A percentile compares a stretch with the other conserved stretches of the same genome.
Conservation (phyloP, 2,329 filamentous ascomycete species). For the Apiospora sp. region DNA sequence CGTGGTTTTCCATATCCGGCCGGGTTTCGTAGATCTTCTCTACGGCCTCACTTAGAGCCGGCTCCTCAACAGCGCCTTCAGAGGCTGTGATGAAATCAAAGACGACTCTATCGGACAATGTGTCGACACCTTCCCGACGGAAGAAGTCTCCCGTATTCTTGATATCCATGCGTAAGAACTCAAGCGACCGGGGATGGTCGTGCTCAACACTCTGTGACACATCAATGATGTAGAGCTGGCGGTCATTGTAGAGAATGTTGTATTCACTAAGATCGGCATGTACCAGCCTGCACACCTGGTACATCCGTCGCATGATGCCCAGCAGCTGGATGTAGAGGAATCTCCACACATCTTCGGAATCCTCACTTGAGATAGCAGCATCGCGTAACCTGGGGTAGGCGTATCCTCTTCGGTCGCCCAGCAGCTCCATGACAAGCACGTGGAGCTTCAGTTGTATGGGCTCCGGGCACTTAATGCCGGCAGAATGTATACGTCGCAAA, state of each 20-base stretch:
- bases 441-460: constrained; percentile 91
- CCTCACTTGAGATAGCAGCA: constrained; percentile 74
- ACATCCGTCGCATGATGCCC: constrained; percentile 89
- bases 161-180: constrained; percentile 97
- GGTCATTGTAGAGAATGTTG: constrained; percentile 90
- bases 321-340: constrained; percentile 83
- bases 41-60: constrained; percentile 67
- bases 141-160: constrained; percentile 98
- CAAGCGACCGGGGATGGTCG: constrained; percentile 89
- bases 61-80: constrained; percentile 67
- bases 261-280: constrained; percentile 98
- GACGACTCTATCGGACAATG: constrained; percentile 77
- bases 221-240: constrained; percentile 90
- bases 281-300: constrained; percentile 89
- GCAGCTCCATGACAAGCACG: constrained; percentile 92
- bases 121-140: constrained; percentile 82
- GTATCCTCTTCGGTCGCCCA: constrained; percentile 87
- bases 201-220: constrained; percentile 98
- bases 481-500: constrained; percentile 80
- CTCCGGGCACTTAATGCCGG: constrained; percentile 90
- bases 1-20: constrained; percentile 56
- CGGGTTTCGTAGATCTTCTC: constrained; percentile 72
- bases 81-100: constrained; percentile 82
- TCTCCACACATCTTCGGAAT: constrained; percentile 76
- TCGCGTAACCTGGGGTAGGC: constrained; percentile 90